A percentile compares a stretch with the other conserved stretches of the same genome.
These are phyloP conservation scores for Fraxinus latifolia DNA, from an alignment of 305 asterid species.

Conservation along the genomic window DNA sequence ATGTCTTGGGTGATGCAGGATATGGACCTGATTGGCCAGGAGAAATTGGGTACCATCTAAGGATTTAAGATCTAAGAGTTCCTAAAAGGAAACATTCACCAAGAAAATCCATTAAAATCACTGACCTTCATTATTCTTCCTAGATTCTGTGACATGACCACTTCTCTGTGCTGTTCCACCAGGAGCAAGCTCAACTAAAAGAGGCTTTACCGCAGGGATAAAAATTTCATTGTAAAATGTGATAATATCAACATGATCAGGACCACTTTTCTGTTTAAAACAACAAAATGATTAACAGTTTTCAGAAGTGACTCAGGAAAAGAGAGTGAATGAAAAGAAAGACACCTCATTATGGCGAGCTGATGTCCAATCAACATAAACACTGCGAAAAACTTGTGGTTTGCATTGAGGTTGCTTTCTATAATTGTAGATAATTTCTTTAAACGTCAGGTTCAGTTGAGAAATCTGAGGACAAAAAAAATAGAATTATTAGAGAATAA, in stretches of 20 bases:
- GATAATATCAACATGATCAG: constrained; percentile 88
- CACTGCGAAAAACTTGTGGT: constrained; percentile 92
- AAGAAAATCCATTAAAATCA: constrained; percentile 25
- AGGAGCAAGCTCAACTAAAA: constrained; percentile 84
- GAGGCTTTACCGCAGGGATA: constrained; percentile 86
- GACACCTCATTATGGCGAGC: constrained; percentile 61
- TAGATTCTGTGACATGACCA: constrained; percentile 47
- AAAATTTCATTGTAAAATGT: constrained; percentile 88
- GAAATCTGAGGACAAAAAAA: constrained; percentile 65
- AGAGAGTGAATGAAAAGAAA: constrained; percentile 12
- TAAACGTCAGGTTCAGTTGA: constrained; percentile 85
- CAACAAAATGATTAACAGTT: constrained; percentile 14
- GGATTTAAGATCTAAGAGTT: background rate
- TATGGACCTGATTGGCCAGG: constrained; percentile 46
- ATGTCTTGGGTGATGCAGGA: constrained; percentile 79
- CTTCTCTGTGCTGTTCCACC: constrained; percentile 51
- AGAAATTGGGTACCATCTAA: constrained; percentile 7
- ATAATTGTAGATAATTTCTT: constrained; percentile 85
- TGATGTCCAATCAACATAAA: constrained; percentile 76
- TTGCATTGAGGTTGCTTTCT: constrained; percentile 97
- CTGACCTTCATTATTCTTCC: constrained; percentile 55
- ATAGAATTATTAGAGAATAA: constrained; percentile 20
- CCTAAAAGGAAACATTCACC: background rate
- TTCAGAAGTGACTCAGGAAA: constrained; percentile 3
- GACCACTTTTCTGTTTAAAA: constrained; percentile 69